phyloP scores from a whole-genome alignment of 306 rosid genomes.

The Cyclanthera cordifolia region DNA sequence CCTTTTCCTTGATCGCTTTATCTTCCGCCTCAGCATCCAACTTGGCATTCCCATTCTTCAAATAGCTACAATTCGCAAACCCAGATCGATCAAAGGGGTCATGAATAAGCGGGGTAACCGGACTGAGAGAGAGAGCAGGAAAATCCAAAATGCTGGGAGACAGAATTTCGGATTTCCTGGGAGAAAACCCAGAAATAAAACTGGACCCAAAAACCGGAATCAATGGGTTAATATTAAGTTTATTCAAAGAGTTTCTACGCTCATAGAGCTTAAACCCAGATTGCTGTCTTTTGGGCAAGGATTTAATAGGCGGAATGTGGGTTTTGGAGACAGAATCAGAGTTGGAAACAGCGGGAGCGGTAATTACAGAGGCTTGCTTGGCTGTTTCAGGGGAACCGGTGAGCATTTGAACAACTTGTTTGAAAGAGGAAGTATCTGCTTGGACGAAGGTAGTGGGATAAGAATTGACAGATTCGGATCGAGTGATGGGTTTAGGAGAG shows the following conservation, averaged over 20 bases:
- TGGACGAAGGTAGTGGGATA: slow-evolving; percentile 96
- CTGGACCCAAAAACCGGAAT: slow-evolving; percentile 30
- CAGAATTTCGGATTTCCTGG: slow-evolving; percentile 62
- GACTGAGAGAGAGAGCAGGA: slow-evolving; percentile 74
- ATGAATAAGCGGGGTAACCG: slow-evolving; percentile 75
- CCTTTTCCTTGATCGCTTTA: slow-evolving; percentile 73
- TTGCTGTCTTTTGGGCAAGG: slow-evolving; percentile 43
- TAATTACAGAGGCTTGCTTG: slow-evolving; percentile 31
- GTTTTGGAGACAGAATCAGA: slow-evolving; percentile 27
- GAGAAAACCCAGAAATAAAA: slow-evolving; percentile 34
- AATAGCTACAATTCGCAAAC: slow-evolving; percentile 13
- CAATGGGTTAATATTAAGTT: slow-evolving; percentile 55
- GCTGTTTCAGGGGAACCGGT: slow-evolving; percentile 84
- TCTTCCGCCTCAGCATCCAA: slow-evolving; percentile 54
- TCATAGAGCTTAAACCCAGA: slow-evolving; percentile 86
- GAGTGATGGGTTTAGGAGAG: slow-evolving; percentile 47
- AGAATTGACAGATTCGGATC: slow-evolving; percentile 78
- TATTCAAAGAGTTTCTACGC: slow-evolving; percentile 66
- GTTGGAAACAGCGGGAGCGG: slow-evolving; percentile 2
- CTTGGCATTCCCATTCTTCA: slow-evolving; percentile 19
- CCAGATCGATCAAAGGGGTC: slow-evolving; percentile 76
- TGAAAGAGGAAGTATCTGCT: slow-evolving; percentile 78
- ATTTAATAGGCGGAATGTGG: slow-evolving; percentile 67
- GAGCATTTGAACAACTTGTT: slow-evolving; percentile 93
- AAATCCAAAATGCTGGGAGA: slow-evolving; percentile 88